These are phyloP conservation scores for Phaeotremella fagi DNA, from an alignment of 768 basidiomycete species.

Conservation along the genomic window DNA sequence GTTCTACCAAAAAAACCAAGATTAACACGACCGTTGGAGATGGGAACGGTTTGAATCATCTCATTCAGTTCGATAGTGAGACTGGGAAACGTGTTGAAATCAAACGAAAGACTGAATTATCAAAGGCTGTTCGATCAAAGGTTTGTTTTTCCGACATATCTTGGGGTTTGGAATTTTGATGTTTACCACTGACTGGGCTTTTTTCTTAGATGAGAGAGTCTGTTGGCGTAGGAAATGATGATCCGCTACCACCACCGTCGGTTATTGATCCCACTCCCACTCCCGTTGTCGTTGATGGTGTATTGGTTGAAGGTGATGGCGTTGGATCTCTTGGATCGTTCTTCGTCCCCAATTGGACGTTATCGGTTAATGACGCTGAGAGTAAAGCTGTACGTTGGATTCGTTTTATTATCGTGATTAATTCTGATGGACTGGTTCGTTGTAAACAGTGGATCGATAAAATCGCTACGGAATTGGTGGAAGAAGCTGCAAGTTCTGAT, in stretches of 20 bases:
- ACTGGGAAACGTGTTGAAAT: slow-evolving; percentile 34
- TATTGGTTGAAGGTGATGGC: slow-evolving; percentile 9
- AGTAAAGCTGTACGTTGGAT: background rate
- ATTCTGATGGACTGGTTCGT: background rate
- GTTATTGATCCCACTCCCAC: too few species aligned
- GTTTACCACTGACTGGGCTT: background rate
- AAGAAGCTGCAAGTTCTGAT: slow-evolving; percentile 2
- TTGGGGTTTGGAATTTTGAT: background rate
- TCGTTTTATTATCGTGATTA: too few species aligned
- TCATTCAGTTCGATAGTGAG: slow-evolving; percentile 7
- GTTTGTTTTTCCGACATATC: slow-evolving; percentile 6
- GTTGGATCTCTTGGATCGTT: slow-evolving; percentile 1
- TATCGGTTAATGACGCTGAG: background rate
- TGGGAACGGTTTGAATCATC: background rate
- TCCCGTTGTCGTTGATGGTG: background rate
- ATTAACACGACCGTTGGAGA: background rate
- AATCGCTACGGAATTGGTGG: slow-evolving; percentile 7
- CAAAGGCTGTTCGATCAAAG: slow-evolving; percentile 14
- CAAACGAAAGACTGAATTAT: slow-evolving; percentile 17
- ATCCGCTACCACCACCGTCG: slow-evolving; percentile 18
- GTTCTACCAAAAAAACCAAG: background rate
- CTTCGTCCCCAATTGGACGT: background rate
- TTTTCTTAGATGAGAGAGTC: slow-evolving; percentile 9
- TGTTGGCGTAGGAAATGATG: slow-evolving; percentile 11
- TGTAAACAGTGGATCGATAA: slow-evolving; percentile 12